These are phyloP conservation scores for Pholiota microspora DNA, from an alignment of 768 basidiomycete genomes.

Conservation along the genomic window DNA sequence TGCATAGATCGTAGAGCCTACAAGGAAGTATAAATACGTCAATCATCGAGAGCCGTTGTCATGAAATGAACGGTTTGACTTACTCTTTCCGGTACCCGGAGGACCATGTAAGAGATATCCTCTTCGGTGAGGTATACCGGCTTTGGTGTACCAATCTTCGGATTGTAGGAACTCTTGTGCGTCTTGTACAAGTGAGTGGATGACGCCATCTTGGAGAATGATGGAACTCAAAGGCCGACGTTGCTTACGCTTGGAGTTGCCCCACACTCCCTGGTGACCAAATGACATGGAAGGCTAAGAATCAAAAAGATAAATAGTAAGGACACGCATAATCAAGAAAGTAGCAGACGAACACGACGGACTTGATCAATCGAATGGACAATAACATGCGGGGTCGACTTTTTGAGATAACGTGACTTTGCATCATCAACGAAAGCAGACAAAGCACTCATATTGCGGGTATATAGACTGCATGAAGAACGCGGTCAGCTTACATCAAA, in stretches of 20 bases:
- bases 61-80: constrained; percentile 7
- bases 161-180: constrained; percentile 50
- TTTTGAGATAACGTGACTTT: constrained; percentile 36
- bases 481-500: neutral
- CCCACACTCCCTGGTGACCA: constrained; percentile 37
- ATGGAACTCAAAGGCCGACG: constrained; percentile 54
- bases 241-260: constrained; percentile 42
- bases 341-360: neutral
- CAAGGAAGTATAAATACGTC: constrained; percentile 12
- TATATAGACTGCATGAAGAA: constrained; percentile 37
- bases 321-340: neutral
- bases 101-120: constrained; percentile 59
- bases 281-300: constrained; percentile 25
- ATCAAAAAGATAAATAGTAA: neutral
- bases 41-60: neutral
- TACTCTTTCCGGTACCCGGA: constrained; percentile 66
- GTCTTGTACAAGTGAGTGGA: constrained; percentile 47
- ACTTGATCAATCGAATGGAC: constrained; percentile 35
- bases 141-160: constrained; percentile 56
- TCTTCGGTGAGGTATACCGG: constrained; percentile 56
- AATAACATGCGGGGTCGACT: constrained; percentile 39
- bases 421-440: constrained; percentile 43
- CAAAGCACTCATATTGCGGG: constrained; percentile 38
- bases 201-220: constrained; percentile 45
- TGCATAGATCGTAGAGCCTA: constrained; percentile 54